Evolutionary conservation across 2,329 filamentous ascomycete species (phyloP).

Genomic region (Xylariaceae sp.): DNA sequence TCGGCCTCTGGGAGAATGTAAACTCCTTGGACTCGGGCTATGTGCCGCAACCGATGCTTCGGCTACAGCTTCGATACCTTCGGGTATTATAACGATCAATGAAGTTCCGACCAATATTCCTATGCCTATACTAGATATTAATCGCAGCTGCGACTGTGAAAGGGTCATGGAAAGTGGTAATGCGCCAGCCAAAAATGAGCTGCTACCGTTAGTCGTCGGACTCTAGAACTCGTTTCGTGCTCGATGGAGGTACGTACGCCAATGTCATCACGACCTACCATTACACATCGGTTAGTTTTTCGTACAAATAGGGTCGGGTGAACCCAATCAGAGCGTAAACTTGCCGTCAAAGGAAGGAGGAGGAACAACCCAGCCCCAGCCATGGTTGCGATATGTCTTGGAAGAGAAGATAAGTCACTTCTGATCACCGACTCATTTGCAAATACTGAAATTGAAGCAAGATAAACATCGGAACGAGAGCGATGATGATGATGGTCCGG

Average conservation of each 20-base stretch:
- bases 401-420: slow-evolving; percentile 20
- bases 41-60: slow-evolving; percentile 53
- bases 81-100: slow-evolving; percentile 95
- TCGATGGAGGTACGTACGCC: slow-evolving; percentile 38
- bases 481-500: neutral
- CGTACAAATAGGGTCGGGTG: neutral
- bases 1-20: slow-evolving; percentile 25
- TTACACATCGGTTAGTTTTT: slow-evolving; percentile 32
- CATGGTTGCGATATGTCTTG: slow-evolving; percentile 34
- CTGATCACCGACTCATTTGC: slow-evolving; percentile 38
- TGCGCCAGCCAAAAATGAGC: slow-evolving; percentile 91
- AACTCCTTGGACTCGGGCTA: slow-evolving; percentile 33
- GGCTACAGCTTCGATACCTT: slow-evolving; percentile 91
- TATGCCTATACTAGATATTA: slow-evolving; percentile 91
- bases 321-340: neutral
- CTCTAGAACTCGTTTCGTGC: slow-evolving; percentile 12
- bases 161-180: slow-evolving; percentile 89
- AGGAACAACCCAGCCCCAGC: slow-evolving; percentile 44
- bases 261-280: slow-evolving; percentile 46
- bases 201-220: slow-evolving; percentile 48
- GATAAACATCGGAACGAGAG: slow-evolving; percentile 11
- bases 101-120: slow-evolving; percentile 94
- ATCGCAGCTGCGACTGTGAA: slow-evolving; percentile 82
- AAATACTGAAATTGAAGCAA: slow-evolving; percentile 7
- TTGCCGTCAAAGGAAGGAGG: slow-evolving; percentile 45